A percentile compares a stretch with the other conserved stretches of the same genome.
phyloP scores from a whole-genome alignment of 2,329 filamentous ascomycete genomes.

The Neofusicoccum cordaticola region DNA sequence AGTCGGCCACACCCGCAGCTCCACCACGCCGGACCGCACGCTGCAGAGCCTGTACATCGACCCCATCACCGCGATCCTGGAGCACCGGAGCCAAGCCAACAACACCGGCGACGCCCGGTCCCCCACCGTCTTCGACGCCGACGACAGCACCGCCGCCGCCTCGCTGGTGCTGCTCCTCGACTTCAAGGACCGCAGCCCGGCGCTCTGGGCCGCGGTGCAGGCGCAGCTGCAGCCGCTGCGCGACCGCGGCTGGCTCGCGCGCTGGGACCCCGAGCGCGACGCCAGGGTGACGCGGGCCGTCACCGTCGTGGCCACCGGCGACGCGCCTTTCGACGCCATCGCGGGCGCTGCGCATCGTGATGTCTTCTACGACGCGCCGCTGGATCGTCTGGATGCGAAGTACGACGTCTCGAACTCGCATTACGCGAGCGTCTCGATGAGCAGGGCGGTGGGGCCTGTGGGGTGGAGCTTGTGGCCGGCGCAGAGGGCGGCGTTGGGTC shows the following conservation, averaged over 20 bases:
- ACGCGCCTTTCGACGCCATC: constrained; percentile 49
- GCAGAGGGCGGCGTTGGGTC: constrained; percentile 48
- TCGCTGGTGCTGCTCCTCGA: constrained; percentile 29
- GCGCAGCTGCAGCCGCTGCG: constrained; percentile 47
- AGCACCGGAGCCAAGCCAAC: too few species aligned
- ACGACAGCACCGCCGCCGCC: too few species aligned
- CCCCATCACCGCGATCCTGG: too few species aligned
- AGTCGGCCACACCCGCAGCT: constrained; percentile 50
- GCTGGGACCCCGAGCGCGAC: constrained; percentile 44
- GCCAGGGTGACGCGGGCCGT: constrained; percentile 29
- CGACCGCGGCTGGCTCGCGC: constrained; percentile 48
- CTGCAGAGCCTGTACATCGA: too few species aligned
- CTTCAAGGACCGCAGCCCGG: constrained; percentile 41
- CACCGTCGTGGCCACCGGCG: constrained; percentile 54
- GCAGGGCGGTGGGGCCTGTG: constrained; percentile 41
- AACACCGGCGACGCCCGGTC: too few species aligned
- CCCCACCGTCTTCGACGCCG: too few species aligned
- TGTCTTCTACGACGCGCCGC: constrained; percentile 56
- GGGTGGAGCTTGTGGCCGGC: constrained; percentile 44
- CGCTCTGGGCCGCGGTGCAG: constrained; percentile 35
- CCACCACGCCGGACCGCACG: constrained; percentile 34
- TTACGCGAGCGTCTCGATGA: constrained; percentile 64
- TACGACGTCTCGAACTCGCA: constrained; percentile 52
- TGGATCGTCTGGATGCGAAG: constrained; percentile 36
- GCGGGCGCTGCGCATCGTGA: constrained; percentile 35